These are phyloP conservation scores for Neoarthrinium moseri DNA, from an alignment of 2,329 filamentous ascomycete genomes.

Conservation along the genomic window DNA sequence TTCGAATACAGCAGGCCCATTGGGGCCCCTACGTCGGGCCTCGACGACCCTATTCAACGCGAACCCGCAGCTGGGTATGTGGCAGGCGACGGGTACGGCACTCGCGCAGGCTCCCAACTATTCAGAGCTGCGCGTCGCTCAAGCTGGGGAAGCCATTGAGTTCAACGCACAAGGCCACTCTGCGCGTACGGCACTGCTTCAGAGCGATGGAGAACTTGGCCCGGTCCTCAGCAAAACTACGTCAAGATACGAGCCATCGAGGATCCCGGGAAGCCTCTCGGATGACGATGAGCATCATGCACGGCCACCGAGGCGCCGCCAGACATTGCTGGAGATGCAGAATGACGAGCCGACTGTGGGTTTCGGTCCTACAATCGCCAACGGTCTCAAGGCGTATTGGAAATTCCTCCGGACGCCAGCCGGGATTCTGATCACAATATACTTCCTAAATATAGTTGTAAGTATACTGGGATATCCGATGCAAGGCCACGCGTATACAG, in stretches of 20 bases:
- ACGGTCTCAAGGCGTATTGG: conserved; percentile 26
- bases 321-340: conserved; percentile 14
- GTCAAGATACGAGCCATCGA: no score
- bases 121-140: conserved; percentile 24
- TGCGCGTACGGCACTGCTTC: conserved; percentile 21
- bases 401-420: conserved; percentile 26
- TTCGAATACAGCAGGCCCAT: not conserved
- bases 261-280: no score
- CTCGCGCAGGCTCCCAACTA: conserved; percentile 28
- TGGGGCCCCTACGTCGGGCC: conserved; percentile 16
- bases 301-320: conserved; percentile 15
- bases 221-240: no score
- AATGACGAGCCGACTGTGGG: conserved; percentile 20
- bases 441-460: conserved; percentile 28
- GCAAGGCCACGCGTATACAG: not conserved
- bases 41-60: conserved; percentile 24
- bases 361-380: conserved; percentile 21
- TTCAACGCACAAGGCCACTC: conserved; percentile 29
- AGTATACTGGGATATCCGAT: conserved; percentile 9
- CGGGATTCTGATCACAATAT: conserved; percentile 27
- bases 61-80: conserved; percentile 28
- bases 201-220: conserved; percentile 20
- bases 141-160: conserved; percentile 22
- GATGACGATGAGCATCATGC: no score
- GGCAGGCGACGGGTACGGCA: conserved; percentile 29